A percentile compares a stretch with the other conserved stretches of the same genome.
These are phyloP conservation scores for Tylopilus balloui DNA, from an alignment of 768 basidiomycete species.

Conservation along the genomic window DNA sequence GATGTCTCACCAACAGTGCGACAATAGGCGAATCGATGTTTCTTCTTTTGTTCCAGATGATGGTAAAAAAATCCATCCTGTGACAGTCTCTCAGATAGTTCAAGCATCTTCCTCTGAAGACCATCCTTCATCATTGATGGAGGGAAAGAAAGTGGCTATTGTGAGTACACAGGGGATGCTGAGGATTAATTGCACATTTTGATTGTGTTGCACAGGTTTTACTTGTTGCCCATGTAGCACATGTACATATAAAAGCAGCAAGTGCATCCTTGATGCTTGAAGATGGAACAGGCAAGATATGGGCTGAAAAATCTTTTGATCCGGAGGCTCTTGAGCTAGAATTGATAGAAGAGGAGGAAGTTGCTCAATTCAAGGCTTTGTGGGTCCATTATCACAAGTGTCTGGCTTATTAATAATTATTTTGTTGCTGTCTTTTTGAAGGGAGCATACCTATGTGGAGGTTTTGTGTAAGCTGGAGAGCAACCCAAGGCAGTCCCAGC, in stretches of 20 bases:
- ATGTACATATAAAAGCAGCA: conserved; percentile 13
- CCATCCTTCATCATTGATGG: conserved; percentile 45
- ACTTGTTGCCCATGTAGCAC: conserved; percentile 44
- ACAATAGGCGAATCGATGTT: conserved; percentile 7
- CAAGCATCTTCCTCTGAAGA: conserved; percentile 41
- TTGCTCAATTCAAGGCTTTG: conserved; percentile 1
- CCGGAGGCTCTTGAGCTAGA: background rate
- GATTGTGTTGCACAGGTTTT: conserved; percentile 32
- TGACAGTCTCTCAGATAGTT: conserved; percentile 52
- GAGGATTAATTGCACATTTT: conserved; percentile 23
- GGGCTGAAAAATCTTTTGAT: conserved; percentile 1
- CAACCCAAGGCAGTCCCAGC: background rate
- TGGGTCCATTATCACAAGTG: conserved; percentile 7
- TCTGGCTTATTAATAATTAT: background rate
- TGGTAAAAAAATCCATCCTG: conserved; percentile 33
- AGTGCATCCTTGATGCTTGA: conserved; percentile 25
- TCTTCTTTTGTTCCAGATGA: conserved; percentile 1
- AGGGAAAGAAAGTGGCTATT: conserved; percentile 34
- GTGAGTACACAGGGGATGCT: conserved; percentile 6
- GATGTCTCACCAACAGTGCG: conserved; percentile 9
- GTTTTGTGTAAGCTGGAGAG: conserved; percentile 2
- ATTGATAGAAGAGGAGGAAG: conserved; percentile 13
- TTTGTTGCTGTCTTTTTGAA: conserved; percentile 1
- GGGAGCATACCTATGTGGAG: conserved; percentile 21
- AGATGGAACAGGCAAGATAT: conserved; percentile 36